Evolutionary conservation across 345 rosid species (phyloP), one percentile per base, ranked within the genome.

Genomic region (Crucihimalaya himalaica): DNA sequence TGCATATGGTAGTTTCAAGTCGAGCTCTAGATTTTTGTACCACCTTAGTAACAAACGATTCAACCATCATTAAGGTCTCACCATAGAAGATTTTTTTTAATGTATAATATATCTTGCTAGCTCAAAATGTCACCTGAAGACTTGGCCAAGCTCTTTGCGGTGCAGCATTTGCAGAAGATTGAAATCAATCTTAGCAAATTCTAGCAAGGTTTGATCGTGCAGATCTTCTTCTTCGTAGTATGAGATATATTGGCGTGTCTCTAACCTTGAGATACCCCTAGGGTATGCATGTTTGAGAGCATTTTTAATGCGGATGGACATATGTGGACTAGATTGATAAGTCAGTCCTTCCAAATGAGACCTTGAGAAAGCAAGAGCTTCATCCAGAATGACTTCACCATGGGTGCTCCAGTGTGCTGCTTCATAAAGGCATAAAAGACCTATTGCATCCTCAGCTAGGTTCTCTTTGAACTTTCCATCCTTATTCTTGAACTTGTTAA

Each of bases 161-260:
- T 63, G 2, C 4, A 35, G 2, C 20, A 50, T 1, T 29, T 61
- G 68, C 5, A 61, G 4, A 0, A 51, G 9, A 3, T 53, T 72
- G 8, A 63, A 72, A 45, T 63, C 77, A 25, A 63, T 2, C 9
- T 63, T 72, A 16, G 77, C 71, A 39, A 64, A 64, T 29, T 73
- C 48, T 0, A 73, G 57, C 65, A 56, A 55, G 25, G 62, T 73
- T 55, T 63, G 11, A 19, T 72, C 23, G 23, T 34, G 50, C 0
- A 18, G 0, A 6, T 39, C 68, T 46, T 71, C 75, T 2, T 48
- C 0, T 50, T 71, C 75, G 28, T 71, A 71, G 58, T 32, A 71
- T 15, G 58, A n/a, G 16, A 71, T 71, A 47, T 71, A 71, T 46
- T 61, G 37, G 27, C 68, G 5, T 46, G 68, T 61, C 18, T 71